Conservation (phyloP, 768 basidiomycete species). For the Chalciporus sphaerocephalus region DNA sequence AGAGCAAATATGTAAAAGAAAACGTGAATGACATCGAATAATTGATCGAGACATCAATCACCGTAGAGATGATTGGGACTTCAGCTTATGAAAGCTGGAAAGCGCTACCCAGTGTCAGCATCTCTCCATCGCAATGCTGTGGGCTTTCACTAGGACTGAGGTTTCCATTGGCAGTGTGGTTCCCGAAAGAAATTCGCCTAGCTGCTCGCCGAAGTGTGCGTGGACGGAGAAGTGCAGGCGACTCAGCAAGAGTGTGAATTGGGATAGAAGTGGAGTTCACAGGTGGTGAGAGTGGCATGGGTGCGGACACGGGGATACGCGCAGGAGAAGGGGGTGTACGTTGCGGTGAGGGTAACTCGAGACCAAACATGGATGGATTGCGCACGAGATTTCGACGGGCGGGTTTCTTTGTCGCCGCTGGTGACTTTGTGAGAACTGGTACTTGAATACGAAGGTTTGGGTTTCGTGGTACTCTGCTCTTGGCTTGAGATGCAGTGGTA, state of each 20-base stretch:
- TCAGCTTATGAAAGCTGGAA: conserved; percentile 54
- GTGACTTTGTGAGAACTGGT: conserved; percentile 15
- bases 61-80: neutral
- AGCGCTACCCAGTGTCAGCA: conserved; percentile 58
- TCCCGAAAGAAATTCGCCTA: conserved; percentile 66
- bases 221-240: conserved; percentile 21
- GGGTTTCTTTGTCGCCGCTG: conserved; percentile 27
- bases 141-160: conserved; percentile 35
- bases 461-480: conserved; percentile 22
- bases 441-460: conserved; percentile 14
- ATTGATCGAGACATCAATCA: conserved; percentile 6
- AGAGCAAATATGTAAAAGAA: neutral
- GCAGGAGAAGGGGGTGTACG: conserved; percentile 30
- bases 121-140: conserved; percentile 29
- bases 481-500: conserved; percentile 16
- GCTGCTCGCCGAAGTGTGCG: conserved; percentile 35
- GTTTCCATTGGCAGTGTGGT: conserved; percentile 31
- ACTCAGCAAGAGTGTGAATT: conserved; percentile 9
- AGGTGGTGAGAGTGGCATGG: conserved; percentile 19
- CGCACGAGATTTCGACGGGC: conserved; percentile 45
- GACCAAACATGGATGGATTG: conserved; percentile 65
- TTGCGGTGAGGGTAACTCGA: conserved; percentile 52
- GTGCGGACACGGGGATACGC: conserved; percentile 29
- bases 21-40: neutral
- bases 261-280: conserved; percentile 7